Evolutionary conservation across 2,329 filamentous ascomycete species (phyloP).

Genomic region (Paracoccidioides brasiliensis): DNA sequence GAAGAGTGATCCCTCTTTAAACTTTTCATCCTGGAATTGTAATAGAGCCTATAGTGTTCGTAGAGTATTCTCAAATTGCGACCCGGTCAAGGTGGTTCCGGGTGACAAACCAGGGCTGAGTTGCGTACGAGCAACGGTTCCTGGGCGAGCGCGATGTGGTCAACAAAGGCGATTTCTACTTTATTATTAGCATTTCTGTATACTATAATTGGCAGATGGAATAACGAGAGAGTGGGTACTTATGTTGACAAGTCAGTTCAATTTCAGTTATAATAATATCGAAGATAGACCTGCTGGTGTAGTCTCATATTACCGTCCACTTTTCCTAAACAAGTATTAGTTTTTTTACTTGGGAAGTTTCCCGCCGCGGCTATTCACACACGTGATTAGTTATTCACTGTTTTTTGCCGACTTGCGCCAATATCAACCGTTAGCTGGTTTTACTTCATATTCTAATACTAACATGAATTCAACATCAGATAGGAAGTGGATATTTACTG

Average conservation of each 20-base stretch:
- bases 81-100: neutral
- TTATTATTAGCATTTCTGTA: neutral
- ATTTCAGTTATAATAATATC: neutral
- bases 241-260: neutral
- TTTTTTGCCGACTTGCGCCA: too few species aligned
- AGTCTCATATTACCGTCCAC: neutral
- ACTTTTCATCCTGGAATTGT: constrained; percentile 43
- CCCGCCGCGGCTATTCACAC: neutral
- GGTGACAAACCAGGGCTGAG: neutral
- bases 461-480: neutral
- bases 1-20: constrained; percentile 44
- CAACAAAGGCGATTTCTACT: neutral
- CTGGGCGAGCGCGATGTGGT: neutral
- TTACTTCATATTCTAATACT: too few species aligned
- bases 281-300: neutral
- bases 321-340: constrained; percentile 6
- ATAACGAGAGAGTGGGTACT: neutral
- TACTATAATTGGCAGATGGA: neutral
- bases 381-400: neutral
- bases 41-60: neutral
- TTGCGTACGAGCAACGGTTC: neutral
- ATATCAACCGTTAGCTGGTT: too few species aligned
- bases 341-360: neutral
- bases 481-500: neutral
- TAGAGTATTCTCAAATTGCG: neutral